Conservation (phyloP, 805 yeast genomes). For the Martiniozyma abietophila region DNA sequence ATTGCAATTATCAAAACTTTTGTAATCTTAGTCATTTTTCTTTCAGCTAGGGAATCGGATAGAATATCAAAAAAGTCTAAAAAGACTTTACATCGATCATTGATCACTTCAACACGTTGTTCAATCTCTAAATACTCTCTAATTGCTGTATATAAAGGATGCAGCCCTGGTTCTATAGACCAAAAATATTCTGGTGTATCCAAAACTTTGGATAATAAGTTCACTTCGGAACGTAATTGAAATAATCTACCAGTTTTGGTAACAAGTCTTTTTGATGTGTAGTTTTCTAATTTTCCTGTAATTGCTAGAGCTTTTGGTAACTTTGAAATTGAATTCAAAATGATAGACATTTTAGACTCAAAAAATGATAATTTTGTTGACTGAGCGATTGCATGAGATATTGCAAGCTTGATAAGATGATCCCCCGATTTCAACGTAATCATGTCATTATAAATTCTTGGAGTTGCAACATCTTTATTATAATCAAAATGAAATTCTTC, state of each 20-base stretch:
- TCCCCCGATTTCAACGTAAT: slow-evolving; percentile 85
- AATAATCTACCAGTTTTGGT: slow-evolving; percentile 87
- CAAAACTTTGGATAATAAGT: slow-evolving; percentile 77
- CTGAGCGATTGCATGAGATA: slow-evolving; percentile 96
- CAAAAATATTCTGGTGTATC: slow-evolving; percentile 97
- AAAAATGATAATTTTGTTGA: slow-evolving; percentile 85
- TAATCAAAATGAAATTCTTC: slow-evolving; percentile 80
- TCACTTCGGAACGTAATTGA: slow-evolving; percentile 87
- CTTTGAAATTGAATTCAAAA: slow-evolving; percentile 75
- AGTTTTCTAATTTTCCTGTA: slow-evolving; percentile 72
- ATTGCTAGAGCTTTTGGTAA: slow-evolving; percentile 85
- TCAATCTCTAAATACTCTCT: slow-evolving; percentile 92
- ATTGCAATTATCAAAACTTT: slow-evolving; percentile 82
- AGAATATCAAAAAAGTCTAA: slow-evolving; percentile 88
- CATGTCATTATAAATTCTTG: slow-evolving; percentile 86
- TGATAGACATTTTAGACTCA: slow-evolving; percentile 83
- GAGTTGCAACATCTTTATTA: slow-evolving; percentile 35
- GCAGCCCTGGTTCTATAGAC: slow-evolving; percentile 91
- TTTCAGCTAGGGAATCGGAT: slow-evolving; percentile 89
- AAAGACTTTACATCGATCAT: slow-evolving; percentile 89
- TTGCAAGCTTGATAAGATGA: slow-evolving; percentile 82
- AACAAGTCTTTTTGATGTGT: slow-evolving; percentile 73
- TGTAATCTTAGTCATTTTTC: slow-evolving; percentile 84
- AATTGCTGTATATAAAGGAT: slow-evolving; percentile 83
- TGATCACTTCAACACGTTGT: slow-evolving; percentile 86